Conservation (phyloP, 2,329 filamentous ascomycete genomes). For the Coniella lustricola region DNA sequence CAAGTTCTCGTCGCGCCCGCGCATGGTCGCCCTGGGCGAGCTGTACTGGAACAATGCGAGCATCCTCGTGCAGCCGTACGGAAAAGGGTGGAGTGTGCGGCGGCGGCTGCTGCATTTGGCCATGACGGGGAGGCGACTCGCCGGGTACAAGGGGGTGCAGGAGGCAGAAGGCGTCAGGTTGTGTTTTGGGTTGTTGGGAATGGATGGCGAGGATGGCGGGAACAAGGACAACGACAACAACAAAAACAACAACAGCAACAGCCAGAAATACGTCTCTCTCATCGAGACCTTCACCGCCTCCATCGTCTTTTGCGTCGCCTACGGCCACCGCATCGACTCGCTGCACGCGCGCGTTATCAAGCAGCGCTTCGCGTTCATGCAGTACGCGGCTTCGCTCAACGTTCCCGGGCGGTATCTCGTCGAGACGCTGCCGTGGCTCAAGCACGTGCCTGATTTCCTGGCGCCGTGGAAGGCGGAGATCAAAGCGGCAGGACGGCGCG, state of each 20-base stretch:
- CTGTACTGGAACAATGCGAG: constrained; percentile 31
- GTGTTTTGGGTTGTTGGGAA: constrained; percentile 32
- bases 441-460: constrained; percentile 35
- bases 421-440: constrained; percentile 37
- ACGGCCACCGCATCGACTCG: constrained; percentile 43
- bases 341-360: constrained; percentile 38
- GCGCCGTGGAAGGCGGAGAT: constrained; percentile 42
- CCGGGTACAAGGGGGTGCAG: constrained; percentile 40
- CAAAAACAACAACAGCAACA: too few species aligned
- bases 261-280: constrained; percentile 37
- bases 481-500: constrained; percentile 28
- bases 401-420: constrained; percentile 38
- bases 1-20: constrained; percentile 24
- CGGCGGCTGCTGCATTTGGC: constrained; percentile 36
- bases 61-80: constrained; percentile 42
- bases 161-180: constrained; percentile 41
- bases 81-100: constrained; percentile 37
- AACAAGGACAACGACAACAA: too few species aligned
- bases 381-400: constrained; percentile 39
- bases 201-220: too few species aligned
- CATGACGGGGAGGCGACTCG: constrained; percentile 35
- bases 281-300: constrained; percentile 41
- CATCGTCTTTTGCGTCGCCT: constrained; percentile 43
- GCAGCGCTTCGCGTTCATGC: constrained; percentile 40
- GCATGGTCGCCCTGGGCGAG: constrained; percentile 20